Evolutionary conservation across 331 rosid genomes (phyloP).

Genomic region (Pyrus hybrid): DNA sequence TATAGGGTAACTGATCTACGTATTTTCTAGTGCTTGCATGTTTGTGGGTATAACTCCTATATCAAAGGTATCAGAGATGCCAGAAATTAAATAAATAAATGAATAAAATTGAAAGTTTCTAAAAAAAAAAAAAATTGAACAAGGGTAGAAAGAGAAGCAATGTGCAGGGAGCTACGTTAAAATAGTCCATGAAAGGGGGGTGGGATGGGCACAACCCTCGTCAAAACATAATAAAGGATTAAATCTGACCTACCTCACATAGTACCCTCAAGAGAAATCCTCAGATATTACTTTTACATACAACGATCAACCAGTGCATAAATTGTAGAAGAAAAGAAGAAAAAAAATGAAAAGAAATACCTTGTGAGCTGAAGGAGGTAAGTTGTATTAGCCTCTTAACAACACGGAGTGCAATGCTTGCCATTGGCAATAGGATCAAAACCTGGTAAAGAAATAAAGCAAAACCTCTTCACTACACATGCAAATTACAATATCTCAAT

Average conservation of each 20-base stretch:
- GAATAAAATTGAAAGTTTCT: background rate
- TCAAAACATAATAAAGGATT: background rate
- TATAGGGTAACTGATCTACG: background rate
- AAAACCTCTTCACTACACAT: background rate
- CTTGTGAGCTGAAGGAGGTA: constrained; percentile 68
- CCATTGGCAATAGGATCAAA: constrained; percentile 73
- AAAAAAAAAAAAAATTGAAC: background rate
- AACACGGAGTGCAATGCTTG: constrained; percentile 55
- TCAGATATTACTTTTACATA: background rate
- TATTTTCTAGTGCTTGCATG: background rate
- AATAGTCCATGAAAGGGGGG: background rate
- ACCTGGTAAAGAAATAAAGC: constrained; percentile 41
- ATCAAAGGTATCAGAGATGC: background rate
- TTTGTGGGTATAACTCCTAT: background rate
- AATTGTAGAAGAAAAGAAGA: background rate
- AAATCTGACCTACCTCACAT: background rate
- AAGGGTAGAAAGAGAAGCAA: background rate
- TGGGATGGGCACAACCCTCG: background rate
- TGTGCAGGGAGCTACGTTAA: background rate
- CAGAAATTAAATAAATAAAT: background rate
- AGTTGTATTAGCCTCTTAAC: constrained; percentile 81
- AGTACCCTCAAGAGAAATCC: background rate
- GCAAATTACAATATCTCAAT: background rate
- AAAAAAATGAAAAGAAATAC: constrained; percentile 31
- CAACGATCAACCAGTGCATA: background rate